Base-by-base conservation (phyloP, 306 rosid genomes). In the Begonia masoniana region DNA sequence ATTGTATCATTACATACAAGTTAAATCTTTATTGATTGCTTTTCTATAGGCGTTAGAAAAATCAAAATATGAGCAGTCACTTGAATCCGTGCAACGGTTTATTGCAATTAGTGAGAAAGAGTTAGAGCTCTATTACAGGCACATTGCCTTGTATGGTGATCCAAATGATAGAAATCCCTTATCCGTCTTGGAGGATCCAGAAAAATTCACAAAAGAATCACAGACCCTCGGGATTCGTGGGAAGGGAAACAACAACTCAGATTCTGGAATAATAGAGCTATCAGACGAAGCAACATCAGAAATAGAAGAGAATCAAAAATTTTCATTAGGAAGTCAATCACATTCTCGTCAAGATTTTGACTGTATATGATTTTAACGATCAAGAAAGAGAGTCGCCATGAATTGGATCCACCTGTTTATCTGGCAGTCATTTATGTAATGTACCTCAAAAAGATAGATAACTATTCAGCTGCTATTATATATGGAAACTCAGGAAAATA, bases 41-140 rank as follows among this genome's bases (percentile, higher is more conserved):
- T 23, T 48, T 52, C 51, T 42, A 10, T 81, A 91, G 99, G 99
- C 99, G 57, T 79, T 85, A 16, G 99, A 91, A 69, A 91, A 83
- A 70, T 79, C 94, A 9, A 91, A 81, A 77, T 86, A 85, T 47
- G 96, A 85, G 79, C 94, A 83, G 59, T 83, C 94, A 12, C 95
- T 91, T 0, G 94, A 91, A 61, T 78, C 92, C 5, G 94, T 85
- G 9, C 73, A 72, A 43, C 85, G 80, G 57, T 91, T 91, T 74
- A 85, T 91, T 41, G 82, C 82, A 13, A 72, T 83, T 26, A 79
- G 82, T 0, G 96, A 91, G 76, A 86, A 83, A 77, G 99, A 91
- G 62, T 51, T 91, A 58, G 96, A 86, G 74, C 81, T 86, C n/a
- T 86, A 83, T 61, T 59, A 77, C 69, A 69, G 92, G 61, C 97